Evolutionary conservation across 2,329 filamentous ascomycete species (phyloP), one percentile per base, ranked within the genome.

Genomic region (Fusarium devonianum): DNA sequence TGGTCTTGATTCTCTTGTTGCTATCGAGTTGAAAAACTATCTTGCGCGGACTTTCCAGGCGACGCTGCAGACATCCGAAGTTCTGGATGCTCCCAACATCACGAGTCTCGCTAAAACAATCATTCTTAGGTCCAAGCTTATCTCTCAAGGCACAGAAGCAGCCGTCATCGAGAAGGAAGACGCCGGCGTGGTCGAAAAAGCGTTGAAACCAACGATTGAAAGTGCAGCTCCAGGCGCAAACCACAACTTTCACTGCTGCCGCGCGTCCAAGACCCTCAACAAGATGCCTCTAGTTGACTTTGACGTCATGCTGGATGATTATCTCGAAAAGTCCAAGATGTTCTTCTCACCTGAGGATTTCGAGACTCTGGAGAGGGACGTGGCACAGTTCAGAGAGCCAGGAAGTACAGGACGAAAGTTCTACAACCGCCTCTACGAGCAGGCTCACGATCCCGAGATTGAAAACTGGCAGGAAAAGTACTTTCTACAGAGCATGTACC

Each of bases 21-120:
- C 54, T n/a, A 58, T 55, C 3, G 54, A 58, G 36, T 26, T 58
- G 37, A 58, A 58, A 43, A 58, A 58, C 33, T 58, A 30, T 16
- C 39, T 58, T 25, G 41, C 22, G 10, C 46, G 51, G 2, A 51
- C 47, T 16, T 49, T 58, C 38, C 43, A 50, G 14, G 35, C 47
- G 16, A 44, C 46, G 8, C 35, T 58, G 4, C 54, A 58, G n/a
- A 58, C 46, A 18, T 51, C 54, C 2, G 51, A 58, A 30, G 38
- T 58, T 29, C 11, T 49, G 4, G 51, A 49, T 37, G 43, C 54
- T 5, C 13, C 32, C 7, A 58, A 42, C 25, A 55, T 58, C n/a
- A 13, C 19, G 2, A 40, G n/a, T 4, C 29, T 58, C 4, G 50
- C 54, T 33, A 45, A 41, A 22, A 48, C 43, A 10, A 45, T 58